Conservation (phyloP, 768 basidiomycete species). For the Lactarius quietus region DNA sequence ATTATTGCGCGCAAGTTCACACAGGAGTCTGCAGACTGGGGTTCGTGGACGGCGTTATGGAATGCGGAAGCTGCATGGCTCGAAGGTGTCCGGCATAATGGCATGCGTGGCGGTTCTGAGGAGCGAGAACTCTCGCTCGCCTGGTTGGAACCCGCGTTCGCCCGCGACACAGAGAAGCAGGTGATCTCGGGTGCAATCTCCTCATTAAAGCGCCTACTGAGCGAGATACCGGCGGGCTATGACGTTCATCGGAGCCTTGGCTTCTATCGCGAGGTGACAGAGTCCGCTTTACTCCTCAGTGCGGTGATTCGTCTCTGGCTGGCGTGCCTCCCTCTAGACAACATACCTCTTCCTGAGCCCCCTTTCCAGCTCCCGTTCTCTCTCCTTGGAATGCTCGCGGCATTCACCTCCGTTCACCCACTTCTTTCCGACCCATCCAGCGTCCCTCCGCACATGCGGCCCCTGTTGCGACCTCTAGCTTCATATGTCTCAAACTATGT, state of each 20-base stretch:
- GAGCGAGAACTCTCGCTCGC: constrained; percentile 48
- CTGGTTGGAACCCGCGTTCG: constrained; percentile 41
- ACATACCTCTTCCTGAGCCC: constrained; percentile 43
- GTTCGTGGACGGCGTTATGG: constrained; percentile 44
- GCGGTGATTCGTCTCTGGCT: constrained; percentile 62
- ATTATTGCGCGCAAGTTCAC: constrained; percentile 37
- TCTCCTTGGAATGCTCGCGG: constrained; percentile 51
- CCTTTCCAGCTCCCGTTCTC: constrained; percentile 62
- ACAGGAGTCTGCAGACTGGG: constrained; percentile 28
- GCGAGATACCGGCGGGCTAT: constrained; percentile 16
- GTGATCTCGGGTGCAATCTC: constrained; percentile 29
- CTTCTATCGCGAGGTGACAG: constrained; percentile 34
- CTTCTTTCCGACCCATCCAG: constrained; percentile 42
- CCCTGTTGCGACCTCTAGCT: constrained; percentile 51
- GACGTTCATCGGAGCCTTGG: constrained; percentile 14
- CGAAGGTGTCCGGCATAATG: constrained; percentile 74
- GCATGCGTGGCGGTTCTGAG: constrained; percentile 56
- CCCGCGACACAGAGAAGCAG: constrained; percentile 30
- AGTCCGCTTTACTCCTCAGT: constrained; percentile 39
- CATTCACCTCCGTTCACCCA: constrained; percentile 46
- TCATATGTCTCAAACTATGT: constrained; percentile 53
- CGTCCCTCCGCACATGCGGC: constrained; percentile 33
- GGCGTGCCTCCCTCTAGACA: constrained; percentile 49
- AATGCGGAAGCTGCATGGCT: constrained; percentile 62
- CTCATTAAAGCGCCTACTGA: constrained; percentile 25